Evolutionary conservation across 176 grass and related monocot species (phyloP), one percentile per base, ranked within the genome.

Genomic region (Bonia amplexicaulis): DNA sequence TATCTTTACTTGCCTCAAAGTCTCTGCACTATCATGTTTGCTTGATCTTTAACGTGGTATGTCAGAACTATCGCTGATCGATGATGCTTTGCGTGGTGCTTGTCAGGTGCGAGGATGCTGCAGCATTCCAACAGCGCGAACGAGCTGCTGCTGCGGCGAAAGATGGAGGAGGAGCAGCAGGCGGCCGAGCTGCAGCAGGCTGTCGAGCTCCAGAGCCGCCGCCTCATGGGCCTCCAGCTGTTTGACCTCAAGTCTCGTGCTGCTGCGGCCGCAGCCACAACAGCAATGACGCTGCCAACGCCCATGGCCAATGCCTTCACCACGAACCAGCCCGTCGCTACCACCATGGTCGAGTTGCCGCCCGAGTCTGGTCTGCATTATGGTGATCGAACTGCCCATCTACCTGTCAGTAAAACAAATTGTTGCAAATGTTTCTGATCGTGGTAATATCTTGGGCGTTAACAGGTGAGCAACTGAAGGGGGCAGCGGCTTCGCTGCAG

Each of bases 151-250:
- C 69, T 91, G 25, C 82, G 92, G 61, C 90, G 92, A 78, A 93
- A 93, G 46, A 78, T 97, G 39, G 92, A 97, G 69, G 95, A 97
- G 63, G 87, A 97, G 59, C 94, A 97, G 88, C 95, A 97, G 48
- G 90, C 82, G 0, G 86, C 84, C 1, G 92, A 97, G 25, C 77
- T 97, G 69, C 92, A 97, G 72, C 94, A 91, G 35, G 90, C 94
- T 19, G 89, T 97, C 17, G 94, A 97, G 65, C 79, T 97, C 46
- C 92, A 97, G 49, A 92, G 80, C 64, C 84, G 90, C 27, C 88
- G 95, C 51, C 78, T 97, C 25, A 94, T 92, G 86, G 80, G 86
- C 6, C 76, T 97, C 20, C 90, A 92, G 59, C 69, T 96, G 57
- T 77, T 94, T 5, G 90, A 97, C 52, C 88, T 94, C 54, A 94